A percentile compares a stretch with the other conserved stretches of the same genome.
These are phyloP conservation scores for Chlorencoelia australis DNA, from an alignment of 2,329 filamentous ascomycete genomes.

Conservation along the genomic window DNA sequence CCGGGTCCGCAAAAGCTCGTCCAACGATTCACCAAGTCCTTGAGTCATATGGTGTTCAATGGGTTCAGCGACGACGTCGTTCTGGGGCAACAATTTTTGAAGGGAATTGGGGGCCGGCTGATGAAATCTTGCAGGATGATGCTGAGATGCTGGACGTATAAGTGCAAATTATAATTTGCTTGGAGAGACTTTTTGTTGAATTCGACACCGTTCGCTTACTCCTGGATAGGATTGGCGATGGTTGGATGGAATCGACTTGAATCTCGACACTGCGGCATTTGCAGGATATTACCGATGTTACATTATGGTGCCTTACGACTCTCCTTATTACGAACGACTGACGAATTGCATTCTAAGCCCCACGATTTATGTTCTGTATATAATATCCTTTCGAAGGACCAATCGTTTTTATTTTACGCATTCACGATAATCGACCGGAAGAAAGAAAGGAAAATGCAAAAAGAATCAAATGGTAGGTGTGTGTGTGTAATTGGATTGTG, in stretches of 20 bases:
- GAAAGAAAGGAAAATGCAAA: not conserved
- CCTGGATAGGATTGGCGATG: slow-evolving; percentile 24
- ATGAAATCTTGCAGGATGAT: slow-evolving; percentile 32
- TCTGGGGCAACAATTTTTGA: slow-evolving; percentile 93
- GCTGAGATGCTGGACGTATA: slow-evolving; percentile 30
- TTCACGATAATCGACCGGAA: slow-evolving; percentile 19
- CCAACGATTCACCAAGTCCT: slow-evolving; percentile 69
- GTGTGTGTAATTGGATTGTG: not conserved
- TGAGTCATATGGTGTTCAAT: slow-evolving; percentile 61
- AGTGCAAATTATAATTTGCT: slow-evolving; percentile 13
- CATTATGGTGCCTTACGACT: slow-evolving; percentile 7
- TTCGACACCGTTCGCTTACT: slow-evolving; percentile 15
- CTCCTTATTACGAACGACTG: slow-evolving; percentile 8
- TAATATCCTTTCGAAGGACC: slow-evolving; percentile 13
- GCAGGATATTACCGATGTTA: slow-evolving; percentile 17
- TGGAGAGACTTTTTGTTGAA: slow-evolving; percentile 8
- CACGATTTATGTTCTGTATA: slow-evolving; percentile 17
- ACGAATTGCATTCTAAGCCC: slow-evolving; percentile 14
- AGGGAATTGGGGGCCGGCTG: slow-evolving; percentile 85
- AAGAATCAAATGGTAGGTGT: too few species aligned
- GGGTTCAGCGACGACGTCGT: slow-evolving; percentile 67
- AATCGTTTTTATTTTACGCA: slow-evolving; percentile 17
- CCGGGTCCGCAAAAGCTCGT: slow-evolving; percentile 60
- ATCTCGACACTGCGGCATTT: slow-evolving; percentile 17
- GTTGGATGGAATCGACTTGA: slow-evolving; percentile 22